Evolutionary conservation across 1,284 basidiomycete genomes (phyloP), one percentile per base, ranked within the genome.

Genomic region (Sporisorium graminicola): DNA sequence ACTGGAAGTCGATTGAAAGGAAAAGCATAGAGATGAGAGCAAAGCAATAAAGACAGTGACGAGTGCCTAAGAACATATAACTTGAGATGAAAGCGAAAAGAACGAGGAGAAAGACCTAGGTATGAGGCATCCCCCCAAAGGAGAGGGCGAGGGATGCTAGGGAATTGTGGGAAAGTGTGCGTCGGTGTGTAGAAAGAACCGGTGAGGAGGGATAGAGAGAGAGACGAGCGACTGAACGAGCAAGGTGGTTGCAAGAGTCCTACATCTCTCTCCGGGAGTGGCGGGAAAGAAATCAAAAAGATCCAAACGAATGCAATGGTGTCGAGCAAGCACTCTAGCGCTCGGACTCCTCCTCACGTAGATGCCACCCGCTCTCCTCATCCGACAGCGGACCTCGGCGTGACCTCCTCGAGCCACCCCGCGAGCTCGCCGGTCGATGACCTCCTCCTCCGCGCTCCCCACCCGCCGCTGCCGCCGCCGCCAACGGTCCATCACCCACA

Each of bases 351-450:
- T 78, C 65, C 40, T 78, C 76, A 16, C 64, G 62, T 46, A 78
- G 44, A 65, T 78, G 76, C 73, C 76, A 78, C 35, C 76, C 76
- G 40, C 61, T 65, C 46, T 78, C 76, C 37, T 78, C 73, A 33
- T 78, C 71, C 7, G 67, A 70, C 29, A 61, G 33, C 9, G 57
- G 63, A 7, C 66, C 66, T 6, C 62, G 44, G 29, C 71, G 51
- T 5, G 66, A 63, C 42, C 65, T 67, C 47, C 42, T 62, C n/a
- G 50, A 44, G 24, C 63, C 66, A 20, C 67, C 63, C 24, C 62
- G 42, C 14, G 65, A 61, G 31, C 58, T 57, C 2, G 53, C 53
- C 8, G 43, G 35, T 9, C 57, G 46, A 14, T 43, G 54, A 22
- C 44, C 62, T 12, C 37, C 37, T 13, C 29, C 29, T 31, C 10